A percentile compares a stretch with the other conserved stretches of the same genome.
Conservation (phyloP, 768 basidiomycete genomes). For the Stropharia rugosoannulata region DNA sequence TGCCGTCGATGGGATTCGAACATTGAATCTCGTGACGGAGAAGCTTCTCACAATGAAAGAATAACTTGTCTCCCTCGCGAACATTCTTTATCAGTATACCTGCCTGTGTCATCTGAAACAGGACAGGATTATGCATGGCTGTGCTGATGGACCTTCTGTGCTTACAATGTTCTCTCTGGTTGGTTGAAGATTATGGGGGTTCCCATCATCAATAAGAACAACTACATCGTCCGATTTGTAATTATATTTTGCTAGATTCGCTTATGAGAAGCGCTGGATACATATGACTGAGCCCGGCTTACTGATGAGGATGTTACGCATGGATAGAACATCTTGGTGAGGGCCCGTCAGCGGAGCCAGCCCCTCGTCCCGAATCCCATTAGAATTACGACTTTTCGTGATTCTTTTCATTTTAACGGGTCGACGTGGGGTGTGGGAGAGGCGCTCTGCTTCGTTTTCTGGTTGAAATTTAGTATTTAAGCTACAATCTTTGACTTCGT, state of each 20-base stretch:
- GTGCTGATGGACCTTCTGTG: neutral
- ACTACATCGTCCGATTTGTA: constrained; percentile 39
- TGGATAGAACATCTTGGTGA: neutral
- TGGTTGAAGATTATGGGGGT: constrained; percentile 30
- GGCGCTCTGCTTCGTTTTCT: no score
- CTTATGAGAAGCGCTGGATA: neutral
- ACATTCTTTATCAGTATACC: constrained; percentile 40
- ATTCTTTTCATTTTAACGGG: neutral
- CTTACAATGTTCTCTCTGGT: constrained; percentile 46
- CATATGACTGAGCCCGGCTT: neutral
- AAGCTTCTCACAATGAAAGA: constrained; percentile 51
- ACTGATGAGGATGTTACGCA: constrained; percentile 9
- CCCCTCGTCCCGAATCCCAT: neutral
- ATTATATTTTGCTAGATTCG: constrained; percentile 21
- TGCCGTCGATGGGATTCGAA: neutral
- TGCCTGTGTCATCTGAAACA: constrained; percentile 41
- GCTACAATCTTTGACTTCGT: neutral
- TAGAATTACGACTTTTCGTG: neutral
- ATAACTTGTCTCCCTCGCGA: constrained; percentile 45
- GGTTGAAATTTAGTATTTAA: no score
- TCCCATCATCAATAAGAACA: constrained; percentile 40
- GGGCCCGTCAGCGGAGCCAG: neutral
- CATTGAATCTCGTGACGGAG: neutral
- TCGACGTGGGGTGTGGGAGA: neutral
- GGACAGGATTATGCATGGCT: no score